These are phyloP conservation scores for Kodamaea restingae DNA, from an alignment of 805 yeast species.

Conservation along the genomic window DNA sequence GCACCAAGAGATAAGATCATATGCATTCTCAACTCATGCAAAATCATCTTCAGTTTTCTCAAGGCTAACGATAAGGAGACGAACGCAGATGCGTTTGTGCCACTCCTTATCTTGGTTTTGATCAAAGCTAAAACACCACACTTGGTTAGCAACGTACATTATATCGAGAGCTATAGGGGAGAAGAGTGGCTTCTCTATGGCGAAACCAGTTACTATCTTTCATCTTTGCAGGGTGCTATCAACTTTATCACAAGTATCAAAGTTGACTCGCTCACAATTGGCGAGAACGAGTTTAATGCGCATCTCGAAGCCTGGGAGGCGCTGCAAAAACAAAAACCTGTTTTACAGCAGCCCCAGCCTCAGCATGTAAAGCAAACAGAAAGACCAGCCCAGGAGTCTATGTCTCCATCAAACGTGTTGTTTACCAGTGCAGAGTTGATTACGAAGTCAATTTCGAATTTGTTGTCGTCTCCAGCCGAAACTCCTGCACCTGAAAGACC, in stretches of 20 bases:
- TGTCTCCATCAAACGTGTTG: slow-evolving; percentile 38
- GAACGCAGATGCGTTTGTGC: slow-evolving; percentile 94
- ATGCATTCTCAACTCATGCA: slow-evolving; percentile 86
- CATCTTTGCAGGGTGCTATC: slow-evolving; percentile 87
- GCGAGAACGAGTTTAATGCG: slow-evolving; percentile 55
- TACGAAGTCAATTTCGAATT: slow-evolving; percentile 44
- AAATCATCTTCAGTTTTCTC: slow-evolving; percentile 83
- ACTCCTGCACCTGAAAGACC: slow-evolving; percentile 3
- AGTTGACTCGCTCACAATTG: slow-evolving; percentile 54
- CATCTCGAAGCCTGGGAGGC: slow-evolving; percentile 50
- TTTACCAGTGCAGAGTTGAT: slow-evolving; percentile 48
- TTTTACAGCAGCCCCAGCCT: slow-evolving; percentile 18
- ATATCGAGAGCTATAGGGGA: slow-evolving; percentile 80
- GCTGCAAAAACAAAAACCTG: slow-evolving; percentile 20
- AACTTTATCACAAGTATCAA: slow-evolving; percentile 67
- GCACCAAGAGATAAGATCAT: slow-evolving; percentile 95
- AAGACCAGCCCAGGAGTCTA: slow-evolving; percentile 5
- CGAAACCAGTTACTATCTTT: slow-evolving; percentile 86
- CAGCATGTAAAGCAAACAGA: slow-evolving; percentile 10
- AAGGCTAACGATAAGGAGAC: slow-evolving; percentile 65
- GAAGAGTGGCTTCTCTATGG: slow-evolving; percentile 70
- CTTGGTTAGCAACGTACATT: slow-evolving; percentile 74
- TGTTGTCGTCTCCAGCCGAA: slow-evolving; percentile 32
- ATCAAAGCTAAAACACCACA: slow-evolving; percentile 61
- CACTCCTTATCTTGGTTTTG: slow-evolving; percentile 75